phyloP scores from a whole-genome alignment of 371 early-diverging fungal species.

The Syncephalastrum contaminatum region DNA sequence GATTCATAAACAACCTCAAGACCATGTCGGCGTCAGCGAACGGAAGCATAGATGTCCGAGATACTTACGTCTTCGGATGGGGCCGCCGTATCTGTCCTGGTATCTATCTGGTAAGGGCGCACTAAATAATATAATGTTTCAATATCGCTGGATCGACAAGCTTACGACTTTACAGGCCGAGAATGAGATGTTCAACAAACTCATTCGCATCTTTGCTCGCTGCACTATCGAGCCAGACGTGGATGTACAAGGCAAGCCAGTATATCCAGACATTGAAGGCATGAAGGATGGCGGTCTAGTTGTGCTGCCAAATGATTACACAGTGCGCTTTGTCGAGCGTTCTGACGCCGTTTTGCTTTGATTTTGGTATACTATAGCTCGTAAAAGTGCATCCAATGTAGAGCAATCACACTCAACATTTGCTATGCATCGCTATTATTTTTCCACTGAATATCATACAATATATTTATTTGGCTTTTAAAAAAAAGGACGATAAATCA shows the following conservation, averaged over 20 bases:
- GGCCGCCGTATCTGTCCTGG: slow-evolving; percentile 16
- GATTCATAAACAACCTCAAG: slow-evolving; percentile 17
- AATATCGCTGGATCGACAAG: no score
- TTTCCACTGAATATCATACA: no score
- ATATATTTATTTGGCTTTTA: no score
- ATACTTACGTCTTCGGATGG: slow-evolving; percentile 19
- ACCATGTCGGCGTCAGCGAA: slow-evolving; percentile 17
- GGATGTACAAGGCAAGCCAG: slow-evolving; percentile 5
- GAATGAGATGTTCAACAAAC: slow-evolving; percentile 11
- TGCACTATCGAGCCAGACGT: slow-evolving; percentile 9
- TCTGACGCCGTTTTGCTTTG: slow-evolving; percentile 7
- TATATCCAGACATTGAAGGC: slow-evolving; percentile 10
- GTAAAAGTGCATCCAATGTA: no score
- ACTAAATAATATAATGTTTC: no score
- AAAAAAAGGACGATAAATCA: no score
- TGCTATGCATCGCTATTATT: no score
- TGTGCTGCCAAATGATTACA: slow-evolving; percentile 5
- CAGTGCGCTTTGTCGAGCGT: slow-evolving; percentile 9
- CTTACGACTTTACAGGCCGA: slow-evolving; percentile 17
- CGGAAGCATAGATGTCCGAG: slow-evolving; percentile 12
- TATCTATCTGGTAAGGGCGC: slow-evolving; percentile 23
- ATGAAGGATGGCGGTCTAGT: slow-evolving; percentile 15
- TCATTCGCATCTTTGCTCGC: slow-evolving; percentile 14
- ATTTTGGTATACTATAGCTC: no score
- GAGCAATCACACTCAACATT: no score